A percentile compares a stretch with the other conserved stretches of the same genome.
phyloP scores from a whole-genome alignment of 768 basidiomycete genomes.

The Lentinus tigrinus region DNA sequence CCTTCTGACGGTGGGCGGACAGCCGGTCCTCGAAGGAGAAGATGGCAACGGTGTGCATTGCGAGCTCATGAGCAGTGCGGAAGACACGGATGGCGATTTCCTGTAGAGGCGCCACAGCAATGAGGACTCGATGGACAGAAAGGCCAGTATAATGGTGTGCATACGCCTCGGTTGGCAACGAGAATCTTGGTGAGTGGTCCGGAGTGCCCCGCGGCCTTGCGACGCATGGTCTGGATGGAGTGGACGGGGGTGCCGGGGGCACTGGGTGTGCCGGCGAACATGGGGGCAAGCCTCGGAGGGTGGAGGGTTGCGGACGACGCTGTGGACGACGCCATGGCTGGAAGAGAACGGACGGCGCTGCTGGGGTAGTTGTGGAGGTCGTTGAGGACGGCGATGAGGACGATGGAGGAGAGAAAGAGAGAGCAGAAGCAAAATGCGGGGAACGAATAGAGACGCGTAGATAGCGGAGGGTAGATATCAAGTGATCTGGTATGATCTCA shows the following conservation, averaged over 20 bases:
- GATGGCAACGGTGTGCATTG: slow-evolving; percentile 99
- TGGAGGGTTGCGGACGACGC: slow-evolving; percentile 42
- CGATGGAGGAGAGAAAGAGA: slow-evolving; percentile 6
- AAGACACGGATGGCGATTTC: slow-evolving; percentile 99
- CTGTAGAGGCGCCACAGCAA: slow-evolving; percentile 37
- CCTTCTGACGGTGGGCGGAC: slow-evolving; percentile 97
- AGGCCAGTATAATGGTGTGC: slow-evolving; percentile 27
- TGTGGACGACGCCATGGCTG: slow-evolving; percentile 16
- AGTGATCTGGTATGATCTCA: slow-evolving; percentile 18
- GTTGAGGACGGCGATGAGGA: slow-evolving; percentile 12
- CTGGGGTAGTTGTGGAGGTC: neutral
- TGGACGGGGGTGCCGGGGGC: slow-evolving; percentile 84
- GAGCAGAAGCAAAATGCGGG: neutral
- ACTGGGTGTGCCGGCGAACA: slow-evolving; percentile 73
- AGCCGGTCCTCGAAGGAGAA: slow-evolving; percentile 97
- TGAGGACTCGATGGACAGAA: neutral
- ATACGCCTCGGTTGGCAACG: slow-evolving; percentile 88
- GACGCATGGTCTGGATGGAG: slow-evolving; percentile 87
- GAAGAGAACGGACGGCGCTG: neutral
- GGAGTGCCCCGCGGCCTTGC: slow-evolving; percentile 87
- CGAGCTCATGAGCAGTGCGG: slow-evolving; percentile 96
- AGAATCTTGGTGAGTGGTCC: slow-evolving; percentile 90
- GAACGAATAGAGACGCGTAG: slow-evolving; percentile 12
- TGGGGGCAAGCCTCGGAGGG: slow-evolving; percentile 70
- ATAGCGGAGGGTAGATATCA: slow-evolving; percentile 16